These are phyloP conservation scores for Zizania palustris DNA, from an alignment of 202 grass and related monocot species.

Conservation along the genomic window DNA sequence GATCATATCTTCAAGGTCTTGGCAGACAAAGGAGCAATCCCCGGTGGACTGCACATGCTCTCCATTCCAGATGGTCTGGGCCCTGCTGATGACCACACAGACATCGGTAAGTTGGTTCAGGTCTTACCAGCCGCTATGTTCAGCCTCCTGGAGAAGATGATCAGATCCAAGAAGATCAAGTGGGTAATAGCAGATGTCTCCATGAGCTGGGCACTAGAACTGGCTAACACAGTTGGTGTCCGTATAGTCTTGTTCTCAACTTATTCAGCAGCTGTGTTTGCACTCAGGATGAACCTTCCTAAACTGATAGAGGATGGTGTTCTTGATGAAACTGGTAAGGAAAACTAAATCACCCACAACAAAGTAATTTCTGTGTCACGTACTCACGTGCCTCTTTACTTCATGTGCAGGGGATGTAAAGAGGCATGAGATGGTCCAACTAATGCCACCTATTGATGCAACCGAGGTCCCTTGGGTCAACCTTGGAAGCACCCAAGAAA, in stretches of 20 bases:
- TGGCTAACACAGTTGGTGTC: constrained; percentile 40
- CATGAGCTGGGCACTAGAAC: constrained; percentile 54
- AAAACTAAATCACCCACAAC: not conserved
- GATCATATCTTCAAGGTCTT: constrained; percentile 35
- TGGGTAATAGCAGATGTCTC: constrained; percentile 53
- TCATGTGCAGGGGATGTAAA: constrained; percentile 36
- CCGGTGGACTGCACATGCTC: constrained; percentile 42
- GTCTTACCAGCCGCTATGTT: constrained; percentile 40
- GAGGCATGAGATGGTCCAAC: constrained; percentile 53
- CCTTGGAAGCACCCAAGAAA: constrained; percentile 37
- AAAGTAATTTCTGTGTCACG: not conserved
- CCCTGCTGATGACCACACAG: constrained; percentile 53
- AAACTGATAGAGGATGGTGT: constrained; percentile 49
- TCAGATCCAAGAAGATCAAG: constrained; percentile 42
- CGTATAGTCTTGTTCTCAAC: constrained; percentile 47
- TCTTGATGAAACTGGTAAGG: constrained; percentile 54
- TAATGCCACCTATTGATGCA: constrained; percentile 45
- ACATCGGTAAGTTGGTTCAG: constrained; percentile 42
- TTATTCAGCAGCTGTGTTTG: constrained; percentile 42
- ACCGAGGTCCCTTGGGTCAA: constrained; percentile 59
- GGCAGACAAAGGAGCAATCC: constrained; percentile 25
- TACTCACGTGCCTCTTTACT: not conserved
- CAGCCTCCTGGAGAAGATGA: constrained; percentile 46
- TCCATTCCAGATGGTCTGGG: constrained; percentile 54
- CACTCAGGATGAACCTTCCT: constrained; percentile 36